Evolutionary conservation across 1,139 yeast species (phyloP), one percentile per base, ranked within the genome.

Genomic region (Kurtzmaniella quercitrusa): DNA sequence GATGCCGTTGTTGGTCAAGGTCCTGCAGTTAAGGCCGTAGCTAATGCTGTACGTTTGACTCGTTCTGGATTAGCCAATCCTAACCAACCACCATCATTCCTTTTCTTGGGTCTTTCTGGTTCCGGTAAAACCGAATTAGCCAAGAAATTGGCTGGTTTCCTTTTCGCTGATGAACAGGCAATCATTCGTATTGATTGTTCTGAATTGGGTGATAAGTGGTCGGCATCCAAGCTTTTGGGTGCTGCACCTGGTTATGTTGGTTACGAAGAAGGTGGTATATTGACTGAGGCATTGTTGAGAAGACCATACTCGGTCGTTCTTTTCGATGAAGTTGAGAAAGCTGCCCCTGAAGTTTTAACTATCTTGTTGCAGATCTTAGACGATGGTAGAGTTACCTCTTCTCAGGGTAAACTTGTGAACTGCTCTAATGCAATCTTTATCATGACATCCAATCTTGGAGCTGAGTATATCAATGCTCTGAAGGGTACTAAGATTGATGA

Each of bases 231-330:
- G 62, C 79, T 93, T 48, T 74, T 93, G 48, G 99, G 99, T 67
- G 94, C 98, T 25, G 95, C 98, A 4, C 97, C 98, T 1, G 98
- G 99, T 57, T 94, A 93, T 60, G 88, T 93, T 56, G 99, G 99
- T 37, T 93, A 88, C 62, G 98, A 91, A 63, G 97, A 93, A 64
- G 98, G 98, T 63, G 98, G 98, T 54, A 81, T 91, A 54, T 76
- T 93, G 54, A 93, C 98, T 2, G 96, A 93, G 58, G 95, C 94
- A 48, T 75, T 93, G 49, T 77, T 89, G 48, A 81, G 97, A 61
- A 83, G 86, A 50, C 98, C 99, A 43, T 94, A 93, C 70, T 87
- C 98, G 4, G 98, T 94, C 23, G 79, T 93, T 25, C 73, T 93
- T 51, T 93, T 93, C 59, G 98, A 93, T 68, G 98, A 93, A 68